These are phyloP conservation scores for Termitomyces sp. DNA, from an alignment of 768 basidiomycete species.

Conservation along the genomic window DNA sequence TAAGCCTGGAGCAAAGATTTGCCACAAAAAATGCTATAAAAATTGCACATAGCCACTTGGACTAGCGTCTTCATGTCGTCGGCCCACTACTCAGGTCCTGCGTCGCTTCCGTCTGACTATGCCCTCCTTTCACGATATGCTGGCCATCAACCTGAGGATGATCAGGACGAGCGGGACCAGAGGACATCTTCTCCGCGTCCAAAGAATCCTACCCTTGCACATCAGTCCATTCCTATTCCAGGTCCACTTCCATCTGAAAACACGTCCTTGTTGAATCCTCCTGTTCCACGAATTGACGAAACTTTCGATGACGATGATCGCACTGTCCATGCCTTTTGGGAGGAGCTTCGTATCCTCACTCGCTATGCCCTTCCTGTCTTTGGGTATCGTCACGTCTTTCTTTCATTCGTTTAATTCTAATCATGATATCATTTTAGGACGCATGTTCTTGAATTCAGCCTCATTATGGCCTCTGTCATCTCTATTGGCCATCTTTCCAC, in stretches of 20 bases:
- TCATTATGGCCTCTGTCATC: conserved; percentile 79
- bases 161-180: conserved; percentile 2
- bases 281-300: conserved; percentile 57
- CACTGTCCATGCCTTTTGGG: conserved; percentile 33
- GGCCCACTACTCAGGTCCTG: conserved; percentile 51
- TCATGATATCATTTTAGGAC: conserved; percentile 37
- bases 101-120: conserved; percentile 63
- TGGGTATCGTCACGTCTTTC: conserved; percentile 38
- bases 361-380: conserved; percentile 70
- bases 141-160: conserved; percentile 20
- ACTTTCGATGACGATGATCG: conserved; percentile 25
- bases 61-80: conserved; percentile 19
- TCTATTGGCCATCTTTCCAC: conserved; percentile 91
- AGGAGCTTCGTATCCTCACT: conserved; percentile 54
- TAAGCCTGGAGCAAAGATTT: not conserved
- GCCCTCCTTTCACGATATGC: conserved; percentile 53
- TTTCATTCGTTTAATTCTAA: not conserved
- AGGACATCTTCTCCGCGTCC: conserved; percentile 4
- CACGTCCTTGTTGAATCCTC: conserved; percentile 54
- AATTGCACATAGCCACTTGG: not conserved
- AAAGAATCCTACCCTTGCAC: conserved; percentile 8
- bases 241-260: conserved; percentile 32
- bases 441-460: conserved; percentile 79
- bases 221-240: conserved; percentile 12
- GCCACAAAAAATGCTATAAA: not conserved